Base-by-base conservation (phyloP, 2,329 filamentous ascomycete species). In the Phyllosticta ampelicida region DNA sequence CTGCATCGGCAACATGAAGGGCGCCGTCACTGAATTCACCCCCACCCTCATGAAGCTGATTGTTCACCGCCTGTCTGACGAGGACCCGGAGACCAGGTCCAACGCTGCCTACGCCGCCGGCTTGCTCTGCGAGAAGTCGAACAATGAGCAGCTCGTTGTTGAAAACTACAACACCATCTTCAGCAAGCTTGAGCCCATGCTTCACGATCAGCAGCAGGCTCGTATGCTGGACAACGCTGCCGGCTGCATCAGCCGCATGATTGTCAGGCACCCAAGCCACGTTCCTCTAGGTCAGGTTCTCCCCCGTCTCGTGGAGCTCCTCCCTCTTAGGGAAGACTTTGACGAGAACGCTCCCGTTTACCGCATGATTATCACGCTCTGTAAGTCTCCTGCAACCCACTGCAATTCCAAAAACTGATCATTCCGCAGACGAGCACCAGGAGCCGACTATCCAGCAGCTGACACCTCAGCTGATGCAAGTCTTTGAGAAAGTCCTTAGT, bases 321-420 rank as follows among this genome's bases (percentile, higher is more conserved):
- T 97, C 44, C 94, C 94, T 9, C 79, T 97, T 62, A 89, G 88
- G 73, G 91, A 96, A 70, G 94, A 97, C 72, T 97, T 83, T 66
- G 90, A 96, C 74, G 94, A 97, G 82, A 97, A 99, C 75, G 89
- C 89, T 67, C 90, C 94, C 9, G 85, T 97, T 61, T 99, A 87
- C 76, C 82, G 87, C 71, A 95, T 91, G 83, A 86, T 99, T 67
- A 86, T 89, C 73, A 85, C 87, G 73, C 81, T 97, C 63, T 96
- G 84, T 87, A 78, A 78, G 84, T 81, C 30, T 21, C 36, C n/a
- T 10, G 20, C 13, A 23, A 10, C 11, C 16, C 20, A 36, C 23
- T n/a, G 19, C 10, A 16, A 26, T 30, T 29, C 21, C 55, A 48
- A 50, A 58, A 36, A 48, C 10, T 19, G 5, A 53, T 18, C 9